Conservation (phyloP, 1,284 basidiomycete genomes). For the Trichosporon faecale region DNA sequence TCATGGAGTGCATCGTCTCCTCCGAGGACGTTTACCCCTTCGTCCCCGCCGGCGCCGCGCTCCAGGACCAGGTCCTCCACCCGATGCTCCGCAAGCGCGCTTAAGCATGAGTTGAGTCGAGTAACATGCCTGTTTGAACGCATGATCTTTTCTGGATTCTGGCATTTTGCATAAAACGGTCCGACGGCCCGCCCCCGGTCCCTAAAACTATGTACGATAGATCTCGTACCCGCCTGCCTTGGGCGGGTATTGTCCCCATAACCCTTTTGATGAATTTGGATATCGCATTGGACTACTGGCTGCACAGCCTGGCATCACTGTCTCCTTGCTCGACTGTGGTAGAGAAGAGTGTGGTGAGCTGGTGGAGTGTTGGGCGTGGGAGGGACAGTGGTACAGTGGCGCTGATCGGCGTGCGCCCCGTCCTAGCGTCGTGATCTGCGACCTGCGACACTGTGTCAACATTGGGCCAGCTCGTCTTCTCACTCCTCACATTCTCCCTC, state of each 20-base stretch:
- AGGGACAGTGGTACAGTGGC: background rate
- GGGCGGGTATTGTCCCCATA: background rate
- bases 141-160: background rate
- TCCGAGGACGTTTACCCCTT: conserved; percentile 87
- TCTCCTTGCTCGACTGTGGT: no score
- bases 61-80: conserved; percentile 72
- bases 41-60: conserved; percentile 84
- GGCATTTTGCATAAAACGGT: conserved; percentile 3
- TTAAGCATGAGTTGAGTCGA: conserved; percentile 16
- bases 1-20: conserved; percentile 84
- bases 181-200: background rate
- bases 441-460: background rate
- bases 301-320: no score
- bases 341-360: no score
- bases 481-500: background rate
- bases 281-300: background rate
- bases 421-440: background rate
- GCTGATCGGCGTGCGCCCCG: background rate
- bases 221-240: background rate
- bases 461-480: background rate
- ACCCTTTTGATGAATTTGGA: conserved; percentile 1
- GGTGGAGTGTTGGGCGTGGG: background rate
- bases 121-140: background rate
- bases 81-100: conserved; percentile 33
- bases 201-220: conserved; percentile 10